phyloP scores from a whole-genome alignment of 805 yeast genomes.

The Kuraishia hungarica region DNA sequence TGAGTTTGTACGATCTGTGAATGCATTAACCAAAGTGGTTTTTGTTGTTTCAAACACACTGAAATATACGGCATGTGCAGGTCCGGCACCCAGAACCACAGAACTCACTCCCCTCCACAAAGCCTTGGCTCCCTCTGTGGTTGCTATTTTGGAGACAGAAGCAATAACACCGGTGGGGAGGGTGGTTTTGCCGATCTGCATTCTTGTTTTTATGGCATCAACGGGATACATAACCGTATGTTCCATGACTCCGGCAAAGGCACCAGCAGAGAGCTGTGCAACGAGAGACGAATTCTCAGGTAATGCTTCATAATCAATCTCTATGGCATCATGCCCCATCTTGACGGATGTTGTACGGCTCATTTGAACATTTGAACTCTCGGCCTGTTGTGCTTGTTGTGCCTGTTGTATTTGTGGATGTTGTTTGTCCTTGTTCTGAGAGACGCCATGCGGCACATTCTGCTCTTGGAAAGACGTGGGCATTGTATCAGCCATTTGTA shows the following conservation, averaged over 20 bases:
- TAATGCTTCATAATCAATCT: conserved; percentile 83
- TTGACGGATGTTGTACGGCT: background rate
- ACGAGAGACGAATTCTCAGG: conserved; percentile 79
- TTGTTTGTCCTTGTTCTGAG: background rate
- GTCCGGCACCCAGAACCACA: conserved; percentile 96
- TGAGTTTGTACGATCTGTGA: conserved; percentile 27
- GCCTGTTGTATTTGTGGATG: background rate
- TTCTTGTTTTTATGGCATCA: conserved; percentile 92
- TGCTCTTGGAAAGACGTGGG: background rate
- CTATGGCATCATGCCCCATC: conserved; percentile 16
- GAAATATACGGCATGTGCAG: conserved; percentile 95
- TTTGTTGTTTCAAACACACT: conserved; percentile 86
- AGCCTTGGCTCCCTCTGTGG: conserved; percentile 81
- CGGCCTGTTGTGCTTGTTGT: background rate
- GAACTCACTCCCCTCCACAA: conserved; percentile 93
- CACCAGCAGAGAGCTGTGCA: conserved; percentile 87
- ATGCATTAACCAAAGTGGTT: conserved; percentile 36
- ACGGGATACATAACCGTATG: conserved; percentile 96
- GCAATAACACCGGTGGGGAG: conserved; percentile 41
- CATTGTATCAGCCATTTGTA: background rate
- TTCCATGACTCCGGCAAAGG: conserved; percentile 98
- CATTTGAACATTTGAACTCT: background rate
- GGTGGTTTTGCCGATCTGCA: conserved; percentile 51
- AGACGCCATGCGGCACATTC: background rate
- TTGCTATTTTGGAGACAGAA: conserved; percentile 67